Evolutionary conservation across 306 rosid species (phyloP).

Genomic region (Aeschynomene evenia): DNA sequence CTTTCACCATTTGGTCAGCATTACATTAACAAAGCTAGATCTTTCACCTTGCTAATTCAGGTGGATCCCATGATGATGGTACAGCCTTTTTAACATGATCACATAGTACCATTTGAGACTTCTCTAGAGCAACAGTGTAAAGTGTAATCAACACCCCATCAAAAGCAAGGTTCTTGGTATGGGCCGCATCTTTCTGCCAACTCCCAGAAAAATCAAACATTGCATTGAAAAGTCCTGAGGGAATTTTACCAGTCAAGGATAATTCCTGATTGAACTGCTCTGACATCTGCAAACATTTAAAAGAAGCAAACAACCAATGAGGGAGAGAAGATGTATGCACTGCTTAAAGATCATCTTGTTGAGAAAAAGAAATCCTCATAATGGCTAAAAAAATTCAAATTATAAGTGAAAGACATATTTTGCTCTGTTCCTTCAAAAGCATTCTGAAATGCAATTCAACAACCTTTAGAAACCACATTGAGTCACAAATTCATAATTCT

Average conservation of each 20-base stretch:
- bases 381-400: slow-evolving; percentile 5
- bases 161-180: slow-evolving; percentile 85
- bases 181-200: slow-evolving; percentile 98
- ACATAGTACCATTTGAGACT: slow-evolving; percentile 80
- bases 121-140: slow-evolving; percentile 87
- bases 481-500: slow-evolving; percentile 21
- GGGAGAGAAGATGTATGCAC: slow-evolving; percentile 15
- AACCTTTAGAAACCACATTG: neutral
- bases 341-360: neutral
- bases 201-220: slow-evolving; percentile 94
- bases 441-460: slow-evolving; percentile 14
- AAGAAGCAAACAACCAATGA: slow-evolving; percentile 28
- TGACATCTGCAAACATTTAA: slow-evolving; percentile 71
- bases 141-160: slow-evolving; percentile 94
- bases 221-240: slow-evolving; percentile 91
- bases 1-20: slow-evolving; percentile 13
- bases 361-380: neutral
- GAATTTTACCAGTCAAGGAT: slow-evolving; percentile 87
- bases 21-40: slow-evolving; percentile 19
- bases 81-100: slow-evolving; percentile 76
- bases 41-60: slow-evolving; percentile 82
- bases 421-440: slow-evolving; percentile 9
- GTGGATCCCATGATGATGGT: slow-evolving; percentile 93
- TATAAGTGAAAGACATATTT: neutral
- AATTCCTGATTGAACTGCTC: slow-evolving; percentile 97